phyloP scores from a whole-genome alignment of 2,329 filamentous ascomycete species.

The Lasiodiplodia sp. region DNA sequence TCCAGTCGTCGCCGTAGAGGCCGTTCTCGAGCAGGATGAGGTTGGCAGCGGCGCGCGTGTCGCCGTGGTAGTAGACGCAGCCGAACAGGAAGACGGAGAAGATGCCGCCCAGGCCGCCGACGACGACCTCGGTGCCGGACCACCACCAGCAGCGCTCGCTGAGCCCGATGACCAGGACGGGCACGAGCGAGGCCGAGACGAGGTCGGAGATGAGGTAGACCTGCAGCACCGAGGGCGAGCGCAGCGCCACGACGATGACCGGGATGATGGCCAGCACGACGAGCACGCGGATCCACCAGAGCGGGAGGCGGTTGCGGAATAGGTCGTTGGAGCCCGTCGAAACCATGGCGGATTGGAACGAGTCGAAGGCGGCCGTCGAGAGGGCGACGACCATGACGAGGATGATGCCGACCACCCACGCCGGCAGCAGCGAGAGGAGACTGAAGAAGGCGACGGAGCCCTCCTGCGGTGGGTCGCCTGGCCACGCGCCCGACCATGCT shows the following conservation, averaged over 20 bases:
- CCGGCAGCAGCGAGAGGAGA: slow-evolving; percentile 73
- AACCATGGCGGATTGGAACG: slow-evolving; percentile 82
- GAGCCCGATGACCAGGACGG: slow-evolving; percentile 76
- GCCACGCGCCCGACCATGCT: slow-evolving; percentile 71
- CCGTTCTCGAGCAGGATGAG: slow-evolving; percentile 77
- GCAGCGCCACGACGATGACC: slow-evolving; percentile 75
- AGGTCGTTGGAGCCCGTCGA: slow-evolving; percentile 85
- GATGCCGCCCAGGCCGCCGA: slow-evolving; percentile 79
- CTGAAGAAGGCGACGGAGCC: slow-evolving; percentile 78
- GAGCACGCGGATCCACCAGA: slow-evolving; percentile 73
- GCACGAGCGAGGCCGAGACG: slow-evolving; percentile 77
- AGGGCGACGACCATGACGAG: slow-evolving; percentile 82
- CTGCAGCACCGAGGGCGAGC: slow-evolving; percentile 76
- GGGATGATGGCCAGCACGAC: slow-evolving; percentile 79
- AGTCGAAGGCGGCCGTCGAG: slow-evolving; percentile 81
- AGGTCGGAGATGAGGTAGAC: slow-evolving; percentile 86
- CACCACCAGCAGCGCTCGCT: slow-evolving; percentile 72
- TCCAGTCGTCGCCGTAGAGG: slow-evolving; percentile 80
- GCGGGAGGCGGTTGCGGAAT: slow-evolving; percentile 80
- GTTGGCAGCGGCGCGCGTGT: slow-evolving; percentile 67
- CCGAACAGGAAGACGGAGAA: slow-evolving; percentile 84
- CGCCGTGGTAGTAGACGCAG: slow-evolving; percentile 75
- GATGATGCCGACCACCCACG: slow-evolving; percentile 83
- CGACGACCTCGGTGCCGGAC: slow-evolving; percentile 81
- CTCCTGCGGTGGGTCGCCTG: slow-evolving; percentile 47